A percentile compares a stretch with the other conserved stretches of the same genome.
Conservation (phyloP, 192 early-diverging fungal genomes). For the Neocallimastix lanati region DNA sequence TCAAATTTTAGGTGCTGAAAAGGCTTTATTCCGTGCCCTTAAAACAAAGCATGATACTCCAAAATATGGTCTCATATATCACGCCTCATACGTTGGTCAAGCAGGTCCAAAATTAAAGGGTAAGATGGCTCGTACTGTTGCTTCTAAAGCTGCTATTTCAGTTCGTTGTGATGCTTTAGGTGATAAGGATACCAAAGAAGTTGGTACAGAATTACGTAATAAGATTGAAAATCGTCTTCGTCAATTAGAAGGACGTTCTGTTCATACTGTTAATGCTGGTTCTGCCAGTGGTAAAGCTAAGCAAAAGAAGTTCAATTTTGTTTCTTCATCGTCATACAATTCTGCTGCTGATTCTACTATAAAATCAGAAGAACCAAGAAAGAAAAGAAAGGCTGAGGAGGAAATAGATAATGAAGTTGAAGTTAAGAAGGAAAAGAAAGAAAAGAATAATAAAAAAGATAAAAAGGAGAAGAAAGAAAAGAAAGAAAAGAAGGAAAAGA, state of each 20-base stretch:
- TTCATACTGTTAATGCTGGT: slow-evolving; percentile 19
- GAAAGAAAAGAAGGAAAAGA: background rate
- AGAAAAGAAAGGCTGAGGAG: background rate
- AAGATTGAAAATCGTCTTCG: slow-evolving; percentile 76
- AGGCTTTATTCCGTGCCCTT: slow-evolving; percentile 80
- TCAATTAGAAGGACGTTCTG: slow-evolving; percentile 67
- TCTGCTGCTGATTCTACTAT: slow-evolving; percentile 18
- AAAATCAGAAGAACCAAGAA: background rate
- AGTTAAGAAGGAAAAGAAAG: background rate
- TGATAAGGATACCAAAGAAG: slow-evolving; percentile 50
- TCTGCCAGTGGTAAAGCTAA: slow-evolving; percentile 50
- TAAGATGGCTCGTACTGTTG: slow-evolving; percentile 88
- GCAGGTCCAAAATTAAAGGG: slow-evolving; percentile 75
- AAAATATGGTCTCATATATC: slow-evolving; percentile 2
- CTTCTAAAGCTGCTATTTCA: slow-evolving; percentile 77
- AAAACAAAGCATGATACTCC: slow-evolving; percentile 4
- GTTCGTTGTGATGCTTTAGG: slow-evolving; percentile 84
- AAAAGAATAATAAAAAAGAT: background rate
- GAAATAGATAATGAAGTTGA: background rate
- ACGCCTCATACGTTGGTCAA: background rate
- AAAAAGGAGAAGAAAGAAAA: background rate
- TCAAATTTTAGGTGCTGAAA: slow-evolving; percentile 99
- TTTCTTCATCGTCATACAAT: slow-evolving; percentile 22
- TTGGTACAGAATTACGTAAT: slow-evolving; percentile 70
- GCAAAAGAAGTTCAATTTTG: slow-evolving; percentile 43